Base-by-base conservation (phyloP, 345 rosid genomes). In the Heritiera littoralis region DNA sequence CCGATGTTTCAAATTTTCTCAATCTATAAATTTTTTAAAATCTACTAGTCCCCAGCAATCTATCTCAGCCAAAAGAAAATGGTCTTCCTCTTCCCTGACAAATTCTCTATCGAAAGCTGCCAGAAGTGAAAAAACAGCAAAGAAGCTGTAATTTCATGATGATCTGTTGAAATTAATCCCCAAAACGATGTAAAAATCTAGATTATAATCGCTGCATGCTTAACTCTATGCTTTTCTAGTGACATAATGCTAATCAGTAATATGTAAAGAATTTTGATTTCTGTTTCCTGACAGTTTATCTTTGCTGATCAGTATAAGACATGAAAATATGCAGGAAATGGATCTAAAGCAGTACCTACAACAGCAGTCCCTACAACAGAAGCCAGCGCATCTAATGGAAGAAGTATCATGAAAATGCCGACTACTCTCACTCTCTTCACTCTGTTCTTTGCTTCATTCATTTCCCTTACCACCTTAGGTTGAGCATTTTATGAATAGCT, bases 301-400 rank as follows among this genome's bases (percentile, higher is more conserved):
- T 2, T 35, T 35, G 38, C 38, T 35, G 3, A 35, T 35, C 38
- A 35, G 38, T 58, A 58, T 32, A 63, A 32, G 23, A 0, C 7
- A 43, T 7, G 43, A 41, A 41, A 30, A 49, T 51, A 71, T 71
- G 74, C 82, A 55, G 77, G 72, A 60, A 48, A 15, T 23, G 90
- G 87, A 74, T 85, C 88, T 0, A 83, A 78, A 73, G 66, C 78
- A 7, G 77, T 35, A 32, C 78, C 88, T 40, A n/a, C 79, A 46
- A 38, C 79, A 73, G 66, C 78, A 7, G 77, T 35, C 40, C 78
- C 88, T 40, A n/a, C 79, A 46, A 38, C 79, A 64, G 59, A 74
- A 1, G 77, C 45, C 43, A 69, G 73, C 66, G 70, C 75, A 55
- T 82, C 84, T 18, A 68, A 71, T 67, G 86, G 84, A 78, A 82